These are phyloP conservation scores for Spinellus fusiger DNA, from an alignment of 192 early-diverging fungal species.

Conservation along the genomic window DNA sequence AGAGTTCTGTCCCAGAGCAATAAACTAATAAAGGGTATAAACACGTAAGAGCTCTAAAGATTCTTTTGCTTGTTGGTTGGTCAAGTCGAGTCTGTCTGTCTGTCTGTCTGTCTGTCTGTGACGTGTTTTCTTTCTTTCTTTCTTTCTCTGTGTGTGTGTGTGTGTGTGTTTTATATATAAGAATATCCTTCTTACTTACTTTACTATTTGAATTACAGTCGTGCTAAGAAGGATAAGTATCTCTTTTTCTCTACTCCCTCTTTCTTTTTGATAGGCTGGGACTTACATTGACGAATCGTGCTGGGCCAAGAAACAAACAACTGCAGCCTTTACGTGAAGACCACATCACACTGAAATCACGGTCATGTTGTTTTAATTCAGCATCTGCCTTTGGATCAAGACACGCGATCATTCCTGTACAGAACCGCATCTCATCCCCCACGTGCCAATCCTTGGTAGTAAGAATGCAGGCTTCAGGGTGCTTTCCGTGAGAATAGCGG, in stretches of 20 bases:
- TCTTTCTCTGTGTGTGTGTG: no score
- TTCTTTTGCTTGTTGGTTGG: no score
- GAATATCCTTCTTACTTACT: slow-evolving; percentile 19
- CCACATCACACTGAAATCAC: slow-evolving; percentile 47
- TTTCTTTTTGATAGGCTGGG: neutral
- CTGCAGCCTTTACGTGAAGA: slow-evolving; percentile 38
- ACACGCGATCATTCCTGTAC: slow-evolving; percentile 45
- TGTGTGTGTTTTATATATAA: no score
- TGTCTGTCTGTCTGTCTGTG: no score
- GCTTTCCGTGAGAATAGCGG: slow-evolving; percentile 39
- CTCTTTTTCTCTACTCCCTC: no score
- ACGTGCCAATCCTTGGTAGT: slow-evolving; percentile 40
- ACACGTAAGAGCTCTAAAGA: neutral
- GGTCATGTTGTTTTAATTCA: slow-evolving; percentile 38
- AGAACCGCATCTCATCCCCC: slow-evolving; percentile 45
- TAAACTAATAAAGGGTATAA: slow-evolving; percentile 18
- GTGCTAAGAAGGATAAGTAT: slow-evolving; percentile 37
- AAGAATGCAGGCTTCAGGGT: slow-evolving; percentile 50
- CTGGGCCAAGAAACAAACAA: slow-evolving; percentile 56
- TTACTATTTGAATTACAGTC: slow-evolving; percentile 53
- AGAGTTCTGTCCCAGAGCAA: slow-evolving; percentile 38
- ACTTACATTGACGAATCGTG: slow-evolving; percentile 57
- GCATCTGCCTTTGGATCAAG: slow-evolving; percentile 44
- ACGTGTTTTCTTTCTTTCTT: no score
- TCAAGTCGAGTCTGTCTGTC: no score